A percentile compares a stretch with the other conserved stretches of the same genome.
These are phyloP conservation scores for Staphylotrichum longicolle DNA, from an alignment of 495 filamentous ascomycete genomes.

Conservation along the genomic window DNA sequence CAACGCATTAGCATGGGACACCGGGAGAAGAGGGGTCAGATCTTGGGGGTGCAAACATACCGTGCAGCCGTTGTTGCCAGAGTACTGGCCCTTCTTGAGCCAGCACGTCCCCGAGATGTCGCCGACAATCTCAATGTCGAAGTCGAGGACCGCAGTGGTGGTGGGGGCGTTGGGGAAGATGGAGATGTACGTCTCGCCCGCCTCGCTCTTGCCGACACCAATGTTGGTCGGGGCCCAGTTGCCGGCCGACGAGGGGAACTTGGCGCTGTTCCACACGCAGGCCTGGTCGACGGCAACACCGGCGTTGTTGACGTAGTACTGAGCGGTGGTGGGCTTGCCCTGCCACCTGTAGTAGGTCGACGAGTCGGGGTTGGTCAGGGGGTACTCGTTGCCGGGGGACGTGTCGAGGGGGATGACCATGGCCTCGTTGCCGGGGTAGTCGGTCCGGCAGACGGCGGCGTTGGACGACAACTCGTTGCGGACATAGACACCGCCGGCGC, in stretches of 20 bases:
- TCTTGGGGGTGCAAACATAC: constrained; percentile 45
- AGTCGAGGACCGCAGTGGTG: constrained; percentile 63
- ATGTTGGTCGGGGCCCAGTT: constrained; percentile 92
- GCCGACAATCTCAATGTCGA: constrained; percentile 67
- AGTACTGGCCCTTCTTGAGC: constrained; percentile 65
- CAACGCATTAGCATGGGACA: constrained; percentile 18
- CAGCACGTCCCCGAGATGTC: constrained; percentile 66
- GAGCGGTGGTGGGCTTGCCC: constrained; percentile 73
- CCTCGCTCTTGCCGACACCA: constrained; percentile 66
- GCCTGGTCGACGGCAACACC: constrained; percentile 65
- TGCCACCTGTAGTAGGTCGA: constrained; percentile 73
- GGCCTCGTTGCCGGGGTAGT: constrained; percentile 87
- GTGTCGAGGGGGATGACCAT: constrained; percentile 76
- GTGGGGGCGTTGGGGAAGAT: constrained; percentile 68
- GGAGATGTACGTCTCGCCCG: constrained; percentile 72
- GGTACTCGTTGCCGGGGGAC: constrained; percentile 51
- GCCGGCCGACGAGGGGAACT: constrained; percentile 54
- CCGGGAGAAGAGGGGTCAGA: not conserved
- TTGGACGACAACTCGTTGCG: constrained; percentile 64
- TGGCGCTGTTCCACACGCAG: constrained; percentile 70
- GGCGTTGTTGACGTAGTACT: constrained; percentile 93
- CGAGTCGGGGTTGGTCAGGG: constrained; percentile 72
- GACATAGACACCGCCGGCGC: constrained; percentile 66
- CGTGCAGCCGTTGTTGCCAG: constrained; percentile 63
- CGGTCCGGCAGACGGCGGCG: constrained; percentile 86